A percentile compares a stretch with the other conserved stretches of the same genome.
phyloP scores from a whole-genome alignment of 345 rosid species.

The Mangifera indica region DNA sequence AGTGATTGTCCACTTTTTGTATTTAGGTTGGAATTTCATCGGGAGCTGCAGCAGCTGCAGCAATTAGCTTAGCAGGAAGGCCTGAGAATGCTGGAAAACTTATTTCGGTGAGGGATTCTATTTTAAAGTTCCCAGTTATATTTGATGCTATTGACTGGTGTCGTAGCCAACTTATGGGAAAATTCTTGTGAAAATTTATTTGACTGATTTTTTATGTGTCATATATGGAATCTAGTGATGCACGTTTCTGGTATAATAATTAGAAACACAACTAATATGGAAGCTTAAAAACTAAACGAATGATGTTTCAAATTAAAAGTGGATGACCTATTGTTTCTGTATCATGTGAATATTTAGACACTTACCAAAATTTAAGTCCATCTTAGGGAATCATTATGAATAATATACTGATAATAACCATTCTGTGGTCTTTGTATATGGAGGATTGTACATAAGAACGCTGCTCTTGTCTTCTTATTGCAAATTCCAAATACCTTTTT shows the following conservation, averaged over 20 bases:
- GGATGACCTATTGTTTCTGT: background rate
- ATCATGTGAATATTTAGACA: too few relatives aligned
- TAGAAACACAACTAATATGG: background rate
- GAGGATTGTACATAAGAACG: background rate
- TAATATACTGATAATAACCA: too few relatives aligned
- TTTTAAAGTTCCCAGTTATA: background rate
- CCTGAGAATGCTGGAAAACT: conserved; percentile 91
- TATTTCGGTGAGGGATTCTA: conserved; percentile 51
- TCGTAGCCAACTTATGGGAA: background rate
- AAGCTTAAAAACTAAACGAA: too few relatives aligned
- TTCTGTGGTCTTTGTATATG: background rate
- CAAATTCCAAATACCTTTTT: background rate
- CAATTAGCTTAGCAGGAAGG: conserved; percentile 72
- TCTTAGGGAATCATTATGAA: background rate
- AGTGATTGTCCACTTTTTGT: conserved; percentile 1
- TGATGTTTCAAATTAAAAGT: too few relatives aligned
- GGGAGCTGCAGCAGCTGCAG: conserved; percentile 97
- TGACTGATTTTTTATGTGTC: background rate
- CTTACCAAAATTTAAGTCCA: background rate
- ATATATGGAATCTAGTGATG: background rate
- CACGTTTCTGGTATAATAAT: background rate
- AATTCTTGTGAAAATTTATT: conserved; percentile 2
- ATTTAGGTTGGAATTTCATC: conserved; percentile 92
- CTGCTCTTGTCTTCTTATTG: background rate
- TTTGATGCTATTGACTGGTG: too few relatives aligned